Conservation (phyloP, 106 monocot species). For the Triglochin maritima region DNA sequence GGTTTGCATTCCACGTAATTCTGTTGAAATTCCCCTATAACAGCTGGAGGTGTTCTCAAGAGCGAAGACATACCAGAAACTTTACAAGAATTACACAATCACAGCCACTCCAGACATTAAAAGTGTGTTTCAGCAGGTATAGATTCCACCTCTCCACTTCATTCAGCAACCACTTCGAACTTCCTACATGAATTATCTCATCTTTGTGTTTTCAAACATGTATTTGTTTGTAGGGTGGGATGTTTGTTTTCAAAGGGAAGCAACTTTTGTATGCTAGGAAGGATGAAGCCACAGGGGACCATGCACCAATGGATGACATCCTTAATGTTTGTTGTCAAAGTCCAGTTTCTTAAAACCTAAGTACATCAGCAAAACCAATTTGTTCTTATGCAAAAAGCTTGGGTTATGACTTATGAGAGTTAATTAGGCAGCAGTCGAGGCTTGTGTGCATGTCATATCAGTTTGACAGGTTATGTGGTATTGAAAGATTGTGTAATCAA, state of each 20-base stretch:
- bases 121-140: conserved; percentile 77
- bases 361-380: too few species aligned
- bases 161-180: not conserved
- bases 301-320: conserved; percentile 60
- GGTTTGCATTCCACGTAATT: too few species aligned
- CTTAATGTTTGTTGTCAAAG: conserved; percentile 45
- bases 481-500: too few species aligned
- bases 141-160: not conserved
- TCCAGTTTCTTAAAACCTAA: too few species aligned
- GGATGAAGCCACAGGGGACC: conserved; percentile 83
- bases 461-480: too few species aligned
- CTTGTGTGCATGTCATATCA: too few species aligned
- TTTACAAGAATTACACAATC: conserved; percentile 59
- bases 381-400: too few species aligned
- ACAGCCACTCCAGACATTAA: conserved; percentile 58
- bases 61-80: conserved; percentile 27
- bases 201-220: not conserved
- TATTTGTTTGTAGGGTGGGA: conserved; percentile 57
- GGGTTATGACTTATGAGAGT: too few species aligned
- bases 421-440: too few species aligned
- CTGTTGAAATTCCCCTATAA: too few species aligned
- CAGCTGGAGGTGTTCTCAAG: conserved; percentile 62
- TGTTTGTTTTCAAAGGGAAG: conserved; percentile 72
- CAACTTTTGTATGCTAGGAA: conserved; percentile 71
- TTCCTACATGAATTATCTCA: too few species aligned